Evolutionary conservation across 2,329 filamentous ascomycete genomes (phyloP), one percentile per base, ranked within the genome.

Genomic region (Xylariaceae sp.): DNA sequence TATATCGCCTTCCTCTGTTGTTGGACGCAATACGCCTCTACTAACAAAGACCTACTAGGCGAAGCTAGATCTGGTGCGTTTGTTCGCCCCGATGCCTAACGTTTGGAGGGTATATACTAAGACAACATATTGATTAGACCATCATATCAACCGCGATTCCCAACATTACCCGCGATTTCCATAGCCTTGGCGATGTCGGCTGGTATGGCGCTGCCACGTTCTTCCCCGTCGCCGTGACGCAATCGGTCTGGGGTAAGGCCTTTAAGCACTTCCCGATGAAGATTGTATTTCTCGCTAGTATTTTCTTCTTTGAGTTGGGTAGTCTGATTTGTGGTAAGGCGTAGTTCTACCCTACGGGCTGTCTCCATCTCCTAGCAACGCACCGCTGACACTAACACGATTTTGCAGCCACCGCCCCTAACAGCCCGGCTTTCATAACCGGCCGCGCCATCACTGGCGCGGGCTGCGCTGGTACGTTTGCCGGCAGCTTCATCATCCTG

Each of bases 41-140:
- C n/a, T n/a, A n/a, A n/a, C n/a, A n/a, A n/a, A n/a, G n/a, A n/a
- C n/a, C n/a, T n/a, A n/a, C n/a, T n/a, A n/a, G n/a, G n/a, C n/a
- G n/a, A n/a, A n/a, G n/a, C n/a, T n/a, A n/a, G n/a, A n/a, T n/a
- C n/a, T n/a, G n/a, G n/a, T n/a, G n/a, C n/a, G n/a, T n/a, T n/a
- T n/a, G n/a, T n/a, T n/a, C n/a, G n/a, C n/a, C n/a, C n/a, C n/a
- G n/a, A n/a, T n/a, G n/a, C n/a, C n/a, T n/a, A n/a, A n/a, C n/a
- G n/a, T n/a, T n/a, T n/a, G n/a, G n/a, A n/a, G n/a, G n/a, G n/a
- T n/a, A n/a, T n/a, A n/a, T n/a, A n/a, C n/a, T n/a, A n/a, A n/a
- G n/a, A n/a, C n/a, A n/a, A n/a, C n/a, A n/a, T n/a, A n/a, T 30
- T 33, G 3, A 9, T 82, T 65, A 90, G 45, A 59, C 53, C 10